Evolutionary conservation across 257 asterid genomes (phyloP).

Genomic region (Penstemon eatonii): DNA sequence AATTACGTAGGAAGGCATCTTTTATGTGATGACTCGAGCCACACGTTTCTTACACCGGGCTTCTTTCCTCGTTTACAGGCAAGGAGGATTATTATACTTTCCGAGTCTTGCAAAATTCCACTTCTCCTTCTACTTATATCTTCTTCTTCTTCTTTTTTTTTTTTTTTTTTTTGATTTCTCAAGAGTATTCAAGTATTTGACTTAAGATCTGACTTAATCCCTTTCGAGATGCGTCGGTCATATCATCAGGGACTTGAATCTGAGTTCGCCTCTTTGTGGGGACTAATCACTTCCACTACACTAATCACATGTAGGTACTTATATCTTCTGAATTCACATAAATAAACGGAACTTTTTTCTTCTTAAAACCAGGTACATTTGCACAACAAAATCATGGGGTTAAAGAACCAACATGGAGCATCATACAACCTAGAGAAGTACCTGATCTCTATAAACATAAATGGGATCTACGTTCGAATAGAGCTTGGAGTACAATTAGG

Average conservation of each 20-base stretch:
- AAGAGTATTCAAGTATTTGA: no score
- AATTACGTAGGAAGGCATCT: slow-evolving; percentile 72
- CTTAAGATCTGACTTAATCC: no score
- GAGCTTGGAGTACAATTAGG: slow-evolving; percentile 81
- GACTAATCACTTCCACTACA: no score
- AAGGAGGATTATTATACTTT: slow-evolving; percentile 27
- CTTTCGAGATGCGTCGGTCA: no score
- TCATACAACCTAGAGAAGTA: slow-evolving; percentile 68
- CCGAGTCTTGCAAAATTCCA: not conserved
- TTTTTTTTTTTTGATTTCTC: not conserved
- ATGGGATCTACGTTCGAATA: slow-evolving; percentile 67
- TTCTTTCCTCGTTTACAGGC: slow-evolving; percentile 90
- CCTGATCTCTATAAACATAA: slow-evolving; percentile 60
- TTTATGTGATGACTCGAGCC: slow-evolving; percentile 75
- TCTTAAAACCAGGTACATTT: slow-evolving; percentile 62
- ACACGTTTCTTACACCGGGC: slow-evolving; percentile 66
- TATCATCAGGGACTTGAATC: no score
- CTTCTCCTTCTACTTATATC: slow-evolving; percentile 4
- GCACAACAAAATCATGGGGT: slow-evolving; percentile 64
- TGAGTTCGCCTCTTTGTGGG: no score
- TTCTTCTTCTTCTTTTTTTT: not conserved
- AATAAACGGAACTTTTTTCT: not conserved
- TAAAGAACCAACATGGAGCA: slow-evolving; percentile 74
- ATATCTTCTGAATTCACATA: not conserved
- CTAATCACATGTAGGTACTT: not conserved